Percentiles rank a stretch among this genome's conserved stretches.
These are phyloP conservation scores for Saccharomyces kudriavzevii DNA, from an alignment of 805 yeast genomes.

Conservation along the genomic window DNA sequence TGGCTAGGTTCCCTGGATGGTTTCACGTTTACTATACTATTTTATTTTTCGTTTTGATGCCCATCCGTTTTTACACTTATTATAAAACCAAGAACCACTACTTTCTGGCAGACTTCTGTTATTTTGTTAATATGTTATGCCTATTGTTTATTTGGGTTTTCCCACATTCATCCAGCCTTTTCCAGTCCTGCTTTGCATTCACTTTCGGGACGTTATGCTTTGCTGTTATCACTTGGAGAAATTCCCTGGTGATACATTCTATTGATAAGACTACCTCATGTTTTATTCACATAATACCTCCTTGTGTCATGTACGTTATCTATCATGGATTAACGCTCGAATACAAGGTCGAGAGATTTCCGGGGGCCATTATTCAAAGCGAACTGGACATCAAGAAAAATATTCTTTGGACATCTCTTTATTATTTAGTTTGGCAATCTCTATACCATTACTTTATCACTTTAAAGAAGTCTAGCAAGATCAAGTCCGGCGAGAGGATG, in stretches of 20 bases:
- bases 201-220: slow-evolving; percentile 84
- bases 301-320: slow-evolving; percentile 75
- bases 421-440: slow-evolving; percentile 85
- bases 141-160: slow-evolving; percentile 72
- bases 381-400: slow-evolving; percentile 50
- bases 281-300: slow-evolving; percentile 86
- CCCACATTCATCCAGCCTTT: slow-evolving; percentile 65
- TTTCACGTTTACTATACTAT: slow-evolving; percentile 71
- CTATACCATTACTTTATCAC: slow-evolving; percentile 89
- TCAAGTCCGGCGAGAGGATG: slow-evolving; percentile 66
- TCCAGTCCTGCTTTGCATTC: slow-evolving; percentile 76
- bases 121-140: slow-evolving; percentile 71
- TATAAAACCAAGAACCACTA: slow-evolving; percentile 74
- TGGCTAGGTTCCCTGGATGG: slow-evolving; percentile 69
- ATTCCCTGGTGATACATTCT: slow-evolving; percentile 83
- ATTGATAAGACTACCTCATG: slow-evolving; percentile 88
- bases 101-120: slow-evolving; percentile 87
- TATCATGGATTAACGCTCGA: slow-evolving; percentile 64
- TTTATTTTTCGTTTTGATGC: slow-evolving; percentile 58
- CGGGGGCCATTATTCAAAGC: slow-evolving; percentile 61
- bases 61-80: slow-evolving; percentile 76
- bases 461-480: slow-evolving; percentile 65
- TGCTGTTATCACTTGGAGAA: slow-evolving; percentile 94
- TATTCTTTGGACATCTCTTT: slow-evolving; percentile 67
- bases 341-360: slow-evolving; percentile 51